Base-by-base conservation (phyloP, 345 rosid genomes). In the Toxicodendron radicans region DNA sequence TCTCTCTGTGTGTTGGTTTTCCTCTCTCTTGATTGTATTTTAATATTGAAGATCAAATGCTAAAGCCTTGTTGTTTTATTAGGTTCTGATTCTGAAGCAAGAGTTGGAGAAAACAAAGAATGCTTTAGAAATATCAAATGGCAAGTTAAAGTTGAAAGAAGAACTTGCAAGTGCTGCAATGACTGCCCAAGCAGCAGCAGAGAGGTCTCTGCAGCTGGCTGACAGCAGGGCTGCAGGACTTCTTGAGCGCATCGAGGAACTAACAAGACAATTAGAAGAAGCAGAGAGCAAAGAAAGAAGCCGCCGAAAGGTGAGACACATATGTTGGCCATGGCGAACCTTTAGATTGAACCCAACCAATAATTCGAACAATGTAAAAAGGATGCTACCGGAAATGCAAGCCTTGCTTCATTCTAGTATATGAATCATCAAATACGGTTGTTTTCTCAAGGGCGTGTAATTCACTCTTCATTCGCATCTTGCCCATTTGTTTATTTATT, bases 181-280 rank as follows among this genome's bases (percentile, higher is more conserved):
- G 94, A 84, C 74, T 48, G 96, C 99, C 7, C 98, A 93, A 79
- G 91, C 82, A 73, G 94, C 97, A 1, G 88, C 96, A 18, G 99
- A 93, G 83, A 85, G 72, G 81, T 91, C 97, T 14, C 68, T 91
- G 48, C 79, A 84, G 76, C 79, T 91, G 49, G 83, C 96, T 0
- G 96, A 95, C 66, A 79, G 86, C 72, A 81, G 96, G 77, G 85
- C 88, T 10, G 54, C 77, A 8, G 88, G 74, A 69, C 91, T 91
- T 10, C 83, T 77, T 3, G 74, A 78, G 73, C 89, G 89, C 64
- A 86, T 91, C 20, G 98, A 95, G 83, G 91, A 87, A 76, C 89
- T 90, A 30, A 90, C 84, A 1, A 88, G 74, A 73, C 98, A 91
- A 64, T 61, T 86, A 54, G 97, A 93, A 79, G 97, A 87, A 86